A percentile compares a stretch with the other conserved stretches of the same genome.
phyloP scores from a whole-genome alignment of 768 basidiomycete genomes.

The Pleurotus giganteus region DNA sequence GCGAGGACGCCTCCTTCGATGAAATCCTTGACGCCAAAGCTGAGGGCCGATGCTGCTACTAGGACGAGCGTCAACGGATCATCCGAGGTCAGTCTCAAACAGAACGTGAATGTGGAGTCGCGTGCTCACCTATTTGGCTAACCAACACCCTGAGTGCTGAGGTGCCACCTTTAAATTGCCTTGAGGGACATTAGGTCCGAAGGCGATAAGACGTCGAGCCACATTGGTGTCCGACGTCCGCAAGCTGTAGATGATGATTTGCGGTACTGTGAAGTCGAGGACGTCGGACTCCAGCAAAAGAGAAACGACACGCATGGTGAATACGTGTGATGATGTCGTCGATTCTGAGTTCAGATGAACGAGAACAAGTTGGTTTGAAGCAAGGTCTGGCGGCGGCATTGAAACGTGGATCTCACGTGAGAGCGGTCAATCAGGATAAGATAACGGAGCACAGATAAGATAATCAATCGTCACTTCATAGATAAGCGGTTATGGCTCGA shows the following conservation, averaged over 20 bases:
- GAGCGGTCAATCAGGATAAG: no score
- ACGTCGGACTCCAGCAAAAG: no score
- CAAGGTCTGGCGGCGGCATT: no score
- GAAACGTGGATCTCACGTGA: no score
- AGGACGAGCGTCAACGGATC: conserved; percentile 28
- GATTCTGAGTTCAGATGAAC: no score
- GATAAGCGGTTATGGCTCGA: no score
- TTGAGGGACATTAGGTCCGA: conserved; percentile 32
- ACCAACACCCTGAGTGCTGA: conserved; percentile 32
- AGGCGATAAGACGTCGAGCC: conserved; percentile 26
- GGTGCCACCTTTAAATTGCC: conserved; percentile 31
- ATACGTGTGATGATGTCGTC: no score
- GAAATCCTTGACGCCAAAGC: conserved; percentile 9
- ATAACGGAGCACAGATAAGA: no score
- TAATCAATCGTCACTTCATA: no score
- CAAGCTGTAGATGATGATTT: conserved; percentile 29
- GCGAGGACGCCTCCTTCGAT: conserved; percentile 7
- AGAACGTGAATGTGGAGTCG: neutral
- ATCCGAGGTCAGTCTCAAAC: neutral
- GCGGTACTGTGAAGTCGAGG: conserved; percentile 22
- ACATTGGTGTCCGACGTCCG: conserved; percentile 32
- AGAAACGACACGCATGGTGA: no score
- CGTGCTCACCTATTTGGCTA: conserved; percentile 30
- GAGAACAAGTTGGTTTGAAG: no score
- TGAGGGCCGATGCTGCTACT: conserved; percentile 12